A percentile compares a stretch with the other conserved stretches of the same genome.
Evolutionary conservation across 805 yeast species (phyloP).

Genomic region (Tetrapisispora taiwanensis): DNA sequence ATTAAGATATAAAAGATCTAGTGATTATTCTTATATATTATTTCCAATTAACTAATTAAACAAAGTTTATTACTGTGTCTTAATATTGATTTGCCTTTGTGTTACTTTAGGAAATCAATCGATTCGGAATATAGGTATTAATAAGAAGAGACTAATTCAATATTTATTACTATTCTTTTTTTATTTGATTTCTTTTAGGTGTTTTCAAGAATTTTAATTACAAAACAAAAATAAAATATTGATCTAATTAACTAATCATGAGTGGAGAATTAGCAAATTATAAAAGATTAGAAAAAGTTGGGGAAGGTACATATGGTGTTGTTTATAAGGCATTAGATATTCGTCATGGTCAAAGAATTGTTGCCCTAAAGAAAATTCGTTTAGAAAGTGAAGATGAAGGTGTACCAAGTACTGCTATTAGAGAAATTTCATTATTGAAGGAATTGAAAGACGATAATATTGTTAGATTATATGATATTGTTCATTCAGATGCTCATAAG

Average conservation of each 20-base stretch:
- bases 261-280: constrained; percentile 89
- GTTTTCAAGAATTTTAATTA: too few relatives aligned
- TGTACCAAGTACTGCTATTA: constrained; percentile 94
- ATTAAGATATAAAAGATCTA: too few relatives aligned
- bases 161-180: too few relatives aligned
- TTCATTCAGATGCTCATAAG: constrained; percentile 87
- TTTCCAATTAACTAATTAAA: too few relatives aligned
- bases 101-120: too few relatives aligned
- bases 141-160: too few relatives aligned
- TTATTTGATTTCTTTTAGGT: too few relatives aligned
- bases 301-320: constrained; percentile 98
- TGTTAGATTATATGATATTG: constrained; percentile 86
- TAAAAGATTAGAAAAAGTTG: constrained; percentile 90
- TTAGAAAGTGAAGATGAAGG: constrained; percentile 91
- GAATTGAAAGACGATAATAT: constrained; percentile 90
- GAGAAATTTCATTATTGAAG: constrained; percentile 92
- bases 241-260: constrained; percentile 6
- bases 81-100: too few relatives aligned
- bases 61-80: too few relatives aligned
- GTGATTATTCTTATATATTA: too few relatives aligned
- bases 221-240: too few relatives aligned
- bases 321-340: constrained; percentile 87
- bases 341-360: constrained; percentile 73
- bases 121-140: too few relatives aligned
- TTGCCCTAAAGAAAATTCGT: constrained; percentile 90